Base-by-base conservation (phyloP, 495 filamentous ascomycete species). In the Echria macrotheca region DNA sequence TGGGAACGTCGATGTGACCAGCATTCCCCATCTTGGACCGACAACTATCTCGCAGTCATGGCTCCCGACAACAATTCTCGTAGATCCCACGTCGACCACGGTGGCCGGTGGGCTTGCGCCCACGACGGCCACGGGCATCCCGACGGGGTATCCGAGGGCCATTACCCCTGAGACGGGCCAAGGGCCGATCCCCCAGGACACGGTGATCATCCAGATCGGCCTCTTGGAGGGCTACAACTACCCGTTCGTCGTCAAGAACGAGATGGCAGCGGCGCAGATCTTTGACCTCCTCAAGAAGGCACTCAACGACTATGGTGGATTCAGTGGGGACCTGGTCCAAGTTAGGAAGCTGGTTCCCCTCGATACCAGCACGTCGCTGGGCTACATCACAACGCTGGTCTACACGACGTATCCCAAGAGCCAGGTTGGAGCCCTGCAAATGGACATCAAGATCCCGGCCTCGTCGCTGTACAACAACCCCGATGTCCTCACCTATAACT, bases 301-400 rank as follows among this genome's bases (percentile, higher is more conserved):
- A 44, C 73, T 98, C 43, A 70, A 76, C n/a, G 76, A 83, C 43
- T 87, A 83, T 31, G 68, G 85, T 18, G 66, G 68, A 7, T 69
- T 86, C 46, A 59, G 71, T 0, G 8, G 33, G 6, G 49, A 62
- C 5, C 68, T 86, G 39, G 71, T 87, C 17, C 61, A 69, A 17
- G 88, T 95, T 76, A 76, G 81, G 49, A 80, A 77, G 41, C 79
- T 98, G 40, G 70, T 82, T 51, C 89, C 93, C 7, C 82, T 86
- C 63, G 83, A 96, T 61, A 95, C 87, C 12, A 76, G 73, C 17
- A 58, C 67, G 29, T 76, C 65, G 35, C 70, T 84, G 23, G 85
- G 86, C 23, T 98, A 85, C 69, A 80, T 94, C 55, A 90, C 89
- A 2, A 96, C 91, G 2, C 66, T 94, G 32, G 89, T 87, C 22